Percentiles rank a stretch among this genome's conserved stretches.
phyloP scores from a whole-genome alignment of 352 stramenopile genomes.

The Globisporangium irregulare region DNA sequence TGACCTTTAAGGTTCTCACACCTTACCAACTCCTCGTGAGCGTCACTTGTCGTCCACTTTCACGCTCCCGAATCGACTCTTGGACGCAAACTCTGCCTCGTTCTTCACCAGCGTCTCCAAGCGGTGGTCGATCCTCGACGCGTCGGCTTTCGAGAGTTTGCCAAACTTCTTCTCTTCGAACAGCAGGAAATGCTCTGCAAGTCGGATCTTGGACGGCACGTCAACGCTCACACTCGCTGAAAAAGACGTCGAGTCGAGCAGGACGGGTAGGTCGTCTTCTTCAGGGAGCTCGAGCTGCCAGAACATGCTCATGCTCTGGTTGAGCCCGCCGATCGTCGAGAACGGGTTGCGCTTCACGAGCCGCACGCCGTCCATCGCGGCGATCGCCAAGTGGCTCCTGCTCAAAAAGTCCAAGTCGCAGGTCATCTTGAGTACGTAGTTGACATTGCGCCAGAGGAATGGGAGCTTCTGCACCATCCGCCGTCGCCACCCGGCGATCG shows the following conservation, averaged over 20 bases:
- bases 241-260: conserved; percentile 57
- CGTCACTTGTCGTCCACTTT: conserved; percentile 4
- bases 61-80: conserved; percentile 37
- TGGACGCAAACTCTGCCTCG: conserved; percentile 59
- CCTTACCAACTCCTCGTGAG: background rate
- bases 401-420: conserved; percentile 73
- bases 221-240: conserved; percentile 32
- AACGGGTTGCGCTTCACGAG: conserved; percentile 66
- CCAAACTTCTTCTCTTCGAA: conserved; percentile 56
- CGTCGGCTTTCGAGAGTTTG: conserved; percentile 30
- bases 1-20: background rate
- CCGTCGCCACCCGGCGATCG: conserved; percentile 54
- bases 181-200: conserved; percentile 56
- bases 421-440: conserved; percentile 71
- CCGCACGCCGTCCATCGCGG: conserved; percentile 54
- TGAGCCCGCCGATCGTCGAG: conserved; percentile 62
- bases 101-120: conserved; percentile 53
- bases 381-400: conserved; percentile 50
- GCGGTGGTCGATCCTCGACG: conserved; percentile 32
- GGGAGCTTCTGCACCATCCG: conserved; percentile 55
- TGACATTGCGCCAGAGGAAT: conserved; percentile 59
- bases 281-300: conserved; percentile 57
- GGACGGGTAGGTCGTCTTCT: conserved; percentile 47
- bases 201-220: conserved; percentile 40
- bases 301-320: conserved; percentile 54